phyloP scores from a whole-genome alignment of 768 basidiomycete species.

The Rossbeevera mucosa region DNA sequence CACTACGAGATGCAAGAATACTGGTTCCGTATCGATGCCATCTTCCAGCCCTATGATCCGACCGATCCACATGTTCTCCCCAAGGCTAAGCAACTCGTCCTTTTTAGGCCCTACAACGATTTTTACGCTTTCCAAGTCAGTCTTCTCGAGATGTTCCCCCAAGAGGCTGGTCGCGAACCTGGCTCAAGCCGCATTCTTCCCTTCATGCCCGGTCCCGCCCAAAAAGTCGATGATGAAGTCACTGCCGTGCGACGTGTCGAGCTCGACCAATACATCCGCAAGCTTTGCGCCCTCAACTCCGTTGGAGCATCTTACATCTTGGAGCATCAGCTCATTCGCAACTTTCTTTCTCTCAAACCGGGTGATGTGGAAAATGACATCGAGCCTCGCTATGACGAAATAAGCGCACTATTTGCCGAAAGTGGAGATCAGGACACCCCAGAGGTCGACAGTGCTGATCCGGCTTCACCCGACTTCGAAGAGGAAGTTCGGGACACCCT shows the following conservation, averaged over 20 bases:
- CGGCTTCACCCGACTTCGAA: constrained; percentile 34
- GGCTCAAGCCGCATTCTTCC: constrained; percentile 75
- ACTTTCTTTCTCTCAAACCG: constrained; percentile 78
- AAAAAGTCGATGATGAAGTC: constrained; percentile 76
- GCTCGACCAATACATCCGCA: constrained; percentile 82
- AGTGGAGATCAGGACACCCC: constrained; percentile 34
- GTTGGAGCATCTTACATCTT: constrained; percentile 74
- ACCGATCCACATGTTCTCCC: constrained; percentile 55
- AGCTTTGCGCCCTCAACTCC: constrained; percentile 67
- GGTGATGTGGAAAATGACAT: constrained; percentile 78
- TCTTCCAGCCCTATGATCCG: constrained; percentile 77
- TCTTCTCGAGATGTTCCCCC: constrained; percentile 81
- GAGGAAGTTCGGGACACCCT: constrained; percentile 48
- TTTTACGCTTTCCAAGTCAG: constrained; percentile 97
- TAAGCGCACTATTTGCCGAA: constrained; percentile 48
- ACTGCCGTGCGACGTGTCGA: constrained; percentile 78
- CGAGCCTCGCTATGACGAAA: constrained; percentile 54
- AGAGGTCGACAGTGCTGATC: constrained; percentile 25
- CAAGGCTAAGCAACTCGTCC: constrained; percentile 69
- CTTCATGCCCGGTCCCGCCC: constrained; percentile 94
- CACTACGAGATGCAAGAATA: constrained; percentile 95
- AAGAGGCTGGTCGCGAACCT: constrained; percentile 80
- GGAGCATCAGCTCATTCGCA: constrained; percentile 72
- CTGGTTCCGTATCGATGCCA: constrained; percentile 93
- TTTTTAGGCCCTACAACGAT: constrained; percentile 95